Evolutionary conservation across 2,329 filamentous ascomycete genomes (phyloP), one percentile per base, ranked within the genome.

Genomic region (Colletotrichum tamarilloi): DNA sequence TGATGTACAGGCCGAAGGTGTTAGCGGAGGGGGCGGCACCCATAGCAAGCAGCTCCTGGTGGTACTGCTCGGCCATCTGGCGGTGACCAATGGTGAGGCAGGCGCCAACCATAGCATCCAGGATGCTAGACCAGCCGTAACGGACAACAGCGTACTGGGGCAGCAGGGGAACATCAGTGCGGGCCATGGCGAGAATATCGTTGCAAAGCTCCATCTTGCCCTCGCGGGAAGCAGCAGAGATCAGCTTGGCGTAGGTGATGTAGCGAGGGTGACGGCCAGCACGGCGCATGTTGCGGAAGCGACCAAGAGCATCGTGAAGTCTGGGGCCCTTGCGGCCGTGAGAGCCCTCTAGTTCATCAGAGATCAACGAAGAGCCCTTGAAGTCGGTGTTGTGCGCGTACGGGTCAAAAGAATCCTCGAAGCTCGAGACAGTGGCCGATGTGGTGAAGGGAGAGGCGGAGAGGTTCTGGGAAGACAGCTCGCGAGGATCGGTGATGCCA

Each of bases 1-100:
- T 98, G 84, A 99, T 99, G 88, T 98, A 99, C 22, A 99, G 90
- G 73, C 97, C 97, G 78, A 97, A 99, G 0, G 97, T 99, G 87
- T 99, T 99, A 56, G 97, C 97, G 2, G 96, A 97, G 19, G 97
- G 97, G 11, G 95, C 93, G 73, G 94, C 92, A 60, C 96, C 96
- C 87, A 98, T 97, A 74, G 95, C 92, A 62, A 97, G 88, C 77
- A 99, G 88, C 82, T 99, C 95, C 82, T 97, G 93, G 81, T 98
- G 97, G 83, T 93, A 98, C 78, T 95, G 92, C 81, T 93, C 92
- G 74, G 97, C 97, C 73, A 94, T 86, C 72, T 90, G 89, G 69
- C 96, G 94, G 80, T 96, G 93, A 75, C 95, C 94, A 59, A 94
- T 88, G 55, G 91, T 95, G 68, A 99, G 89, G 79, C 94, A 98